Base-by-base conservation (phyloP, 2,329 filamentous ascomycete species). In the Aureobasidium leucospermi region DNA sequence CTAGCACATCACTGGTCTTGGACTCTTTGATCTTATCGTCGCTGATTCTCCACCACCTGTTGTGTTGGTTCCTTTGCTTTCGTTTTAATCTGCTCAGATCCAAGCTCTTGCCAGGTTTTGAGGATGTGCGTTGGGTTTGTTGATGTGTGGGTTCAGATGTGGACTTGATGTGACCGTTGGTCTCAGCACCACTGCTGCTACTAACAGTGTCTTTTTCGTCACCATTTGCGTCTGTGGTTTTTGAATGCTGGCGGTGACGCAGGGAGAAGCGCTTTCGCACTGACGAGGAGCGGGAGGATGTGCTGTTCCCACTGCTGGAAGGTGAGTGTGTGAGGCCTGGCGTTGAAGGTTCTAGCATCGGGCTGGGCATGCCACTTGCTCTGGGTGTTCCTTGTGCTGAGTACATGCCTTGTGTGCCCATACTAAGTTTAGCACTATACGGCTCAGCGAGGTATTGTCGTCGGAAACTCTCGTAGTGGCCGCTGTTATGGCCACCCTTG, bases 41-140 rank as follows among this genome's bases (percentile, higher is more conserved):
- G 65, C 92, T 96, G 65, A 99, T 96, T 38, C 94, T 85, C 94
- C 94, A 99, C 94, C 94, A 99, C 42, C 88, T 85, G 68, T 95
- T 87, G 46, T 81, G 82, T 11, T 77, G 74, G 68, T 83, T 85
- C 65, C 81, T 83, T 45, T 63, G 62, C 23, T 63, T 63, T n/a
- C 60, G 57, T 45, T 38, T 58, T 19, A 47, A 19, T 8, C 56
- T 48, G 15, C 38, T 29, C 4, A 61, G 13, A 32, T 61, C 53
- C 15, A 61, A 29, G 28, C 34, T 36, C 23, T 56, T 43, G 13
- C n/a, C 23, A 19, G 51, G 28, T 34, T 43, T 55, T 15, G 51
- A 55, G 11, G 51, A 55, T 34, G 51, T 55, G 29, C 51, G 51
- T 34, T 38, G 34, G 10, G 51, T 32, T 23, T 55, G 36, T 28